These are phyloP conservation scores for Aureobasidium leucospermi DNA, from an alignment of 2,329 filamentous ascomycete species.

Conservation along the genomic window DNA sequence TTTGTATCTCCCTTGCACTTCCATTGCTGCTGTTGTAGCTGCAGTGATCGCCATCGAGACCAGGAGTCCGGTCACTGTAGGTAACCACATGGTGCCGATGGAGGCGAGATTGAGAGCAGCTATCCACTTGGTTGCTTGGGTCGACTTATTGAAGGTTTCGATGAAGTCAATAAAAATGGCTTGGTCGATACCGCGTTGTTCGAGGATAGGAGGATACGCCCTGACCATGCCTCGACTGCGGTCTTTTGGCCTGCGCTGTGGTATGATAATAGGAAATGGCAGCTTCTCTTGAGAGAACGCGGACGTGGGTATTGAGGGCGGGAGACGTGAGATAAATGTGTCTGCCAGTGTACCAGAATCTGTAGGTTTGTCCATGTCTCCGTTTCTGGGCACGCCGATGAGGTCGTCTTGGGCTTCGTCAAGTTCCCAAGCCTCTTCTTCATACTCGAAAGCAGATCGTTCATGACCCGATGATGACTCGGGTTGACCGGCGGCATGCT, in stretches of 20 bases:
- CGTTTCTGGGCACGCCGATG: not conserved
- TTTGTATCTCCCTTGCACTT: slow-evolving; percentile 31
- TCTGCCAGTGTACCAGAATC: slow-evolving; percentile 18
- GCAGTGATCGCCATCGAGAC: slow-evolving; percentile 40
- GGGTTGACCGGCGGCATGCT: slow-evolving; percentile 15
- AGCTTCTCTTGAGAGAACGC: slow-evolving; percentile 18
- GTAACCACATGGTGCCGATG: slow-evolving; percentile 32
- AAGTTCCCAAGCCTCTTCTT: slow-evolving; percentile 26
- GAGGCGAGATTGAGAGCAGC: slow-evolving; percentile 24
- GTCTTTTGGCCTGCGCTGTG: slow-evolving; percentile 44
- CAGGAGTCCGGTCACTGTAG: slow-evolving; percentile 35
- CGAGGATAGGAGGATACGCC: slow-evolving; percentile 46
- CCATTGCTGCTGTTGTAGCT: slow-evolving; percentile 35
- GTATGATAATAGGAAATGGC: slow-evolving; percentile 44
- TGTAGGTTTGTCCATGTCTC: slow-evolving; percentile 15
- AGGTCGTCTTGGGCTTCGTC: slow-evolving; percentile 21
- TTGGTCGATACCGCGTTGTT: slow-evolving; percentile 41
- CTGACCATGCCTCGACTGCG: slow-evolving; percentile 45
- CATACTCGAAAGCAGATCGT: not conserved
- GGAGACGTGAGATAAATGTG: slow-evolving; percentile 17
- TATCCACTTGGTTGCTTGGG: slow-evolving; percentile 30
- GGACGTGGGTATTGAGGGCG: not conserved
- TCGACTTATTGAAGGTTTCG: slow-evolving; percentile 39
- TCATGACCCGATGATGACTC: not conserved
- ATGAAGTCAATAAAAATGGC: slow-evolving; percentile 43